phyloP scores from a whole-genome alignment of 768 basidiomycete genomes.

The Agrocybe pediades region DNA sequence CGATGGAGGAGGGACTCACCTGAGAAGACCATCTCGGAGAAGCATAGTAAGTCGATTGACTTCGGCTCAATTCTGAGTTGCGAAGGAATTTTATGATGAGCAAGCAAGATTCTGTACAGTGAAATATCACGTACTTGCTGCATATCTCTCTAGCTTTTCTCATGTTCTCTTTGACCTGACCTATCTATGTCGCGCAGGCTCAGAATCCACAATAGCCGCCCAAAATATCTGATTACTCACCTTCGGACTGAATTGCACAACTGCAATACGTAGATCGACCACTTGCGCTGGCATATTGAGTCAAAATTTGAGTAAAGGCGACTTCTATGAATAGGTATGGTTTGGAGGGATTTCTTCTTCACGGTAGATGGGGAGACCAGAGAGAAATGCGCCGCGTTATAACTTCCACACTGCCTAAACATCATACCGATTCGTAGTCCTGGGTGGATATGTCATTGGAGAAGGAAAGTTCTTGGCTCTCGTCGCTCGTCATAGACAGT shows the following conservation, averaged over 20 bases:
- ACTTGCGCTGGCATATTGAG: neutral
- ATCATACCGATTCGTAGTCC: too few relatives aligned
- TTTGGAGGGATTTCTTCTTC: too few relatives aligned
- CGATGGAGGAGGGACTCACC: constrained; percentile 43
- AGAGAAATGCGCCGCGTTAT: too few relatives aligned
- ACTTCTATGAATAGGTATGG: too few relatives aligned
- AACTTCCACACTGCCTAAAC: too few relatives aligned
- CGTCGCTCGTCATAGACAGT: too few relatives aligned
- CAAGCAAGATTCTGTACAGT: constrained; percentile 1
- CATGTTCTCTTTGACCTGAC: constrained; percentile 71
- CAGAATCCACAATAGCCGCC: neutral
- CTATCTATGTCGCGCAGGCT: constrained; percentile 60
- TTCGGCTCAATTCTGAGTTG: constrained; percentile 62
- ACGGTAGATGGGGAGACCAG: too few relatives aligned
- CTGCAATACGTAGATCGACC: constrained; percentile 5
- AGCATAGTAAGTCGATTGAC: constrained; percentile 79
- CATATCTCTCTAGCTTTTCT: constrained; percentile 63
- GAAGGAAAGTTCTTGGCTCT: too few relatives aligned
- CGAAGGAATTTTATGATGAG: neutral
- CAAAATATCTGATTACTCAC: neutral
- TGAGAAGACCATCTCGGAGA: constrained; percentile 88
- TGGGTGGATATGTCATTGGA: too few relatives aligned
- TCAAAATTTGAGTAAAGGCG: too few relatives aligned
- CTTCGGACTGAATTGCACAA: constrained; percentile 1
- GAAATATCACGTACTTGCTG: constrained; percentile 47